These are phyloP conservation scores for Acanthamoeba healyi DNA, from an alignment of 208 protist species.

Conservation along the genomic window DNA sequence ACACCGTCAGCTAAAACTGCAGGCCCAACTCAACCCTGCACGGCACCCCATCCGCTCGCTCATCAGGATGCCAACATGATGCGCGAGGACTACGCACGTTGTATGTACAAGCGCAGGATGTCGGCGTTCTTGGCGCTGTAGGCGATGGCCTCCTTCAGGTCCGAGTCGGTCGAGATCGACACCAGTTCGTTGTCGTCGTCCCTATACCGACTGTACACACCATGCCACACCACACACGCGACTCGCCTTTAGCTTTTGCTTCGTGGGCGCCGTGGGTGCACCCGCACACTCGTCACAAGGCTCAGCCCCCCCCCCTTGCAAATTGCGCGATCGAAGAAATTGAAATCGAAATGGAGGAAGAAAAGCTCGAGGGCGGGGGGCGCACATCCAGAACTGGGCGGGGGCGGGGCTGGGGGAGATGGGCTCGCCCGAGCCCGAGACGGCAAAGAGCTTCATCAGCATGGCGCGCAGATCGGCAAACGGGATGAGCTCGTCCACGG, in stretches of 20 bases:
- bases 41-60: no score
- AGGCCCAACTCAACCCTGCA: no score
- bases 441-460: conserved; percentile 11
- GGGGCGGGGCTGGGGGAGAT: not conserved
- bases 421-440: not conserved
- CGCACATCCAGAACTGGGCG: conserved; percentile 27
- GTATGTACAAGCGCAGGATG: conserved; percentile 45
- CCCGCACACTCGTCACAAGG: no score
- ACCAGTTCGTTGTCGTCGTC: conserved; percentile 7
- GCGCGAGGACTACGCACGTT: not conserved
- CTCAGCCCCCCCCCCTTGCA: no score
- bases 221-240: not conserved
- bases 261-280: no score
- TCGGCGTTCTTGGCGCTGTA: not conserved
- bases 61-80: no score
- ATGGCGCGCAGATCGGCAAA: conserved; percentile 17
- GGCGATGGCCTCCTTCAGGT: conserved; percentile 40
- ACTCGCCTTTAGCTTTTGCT: no score
- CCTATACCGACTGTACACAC: not conserved
- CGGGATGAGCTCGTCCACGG: not conserved
- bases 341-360: not conserved
- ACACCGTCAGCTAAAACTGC: no score
- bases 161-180: conserved; percentile 35
- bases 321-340: no score
- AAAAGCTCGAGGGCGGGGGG: not conserved